These are phyloP conservation scores for Uronychia binucleata DNA, from an alignment of 73 alveolate genomes.

Conservation along the genomic window DNA sequence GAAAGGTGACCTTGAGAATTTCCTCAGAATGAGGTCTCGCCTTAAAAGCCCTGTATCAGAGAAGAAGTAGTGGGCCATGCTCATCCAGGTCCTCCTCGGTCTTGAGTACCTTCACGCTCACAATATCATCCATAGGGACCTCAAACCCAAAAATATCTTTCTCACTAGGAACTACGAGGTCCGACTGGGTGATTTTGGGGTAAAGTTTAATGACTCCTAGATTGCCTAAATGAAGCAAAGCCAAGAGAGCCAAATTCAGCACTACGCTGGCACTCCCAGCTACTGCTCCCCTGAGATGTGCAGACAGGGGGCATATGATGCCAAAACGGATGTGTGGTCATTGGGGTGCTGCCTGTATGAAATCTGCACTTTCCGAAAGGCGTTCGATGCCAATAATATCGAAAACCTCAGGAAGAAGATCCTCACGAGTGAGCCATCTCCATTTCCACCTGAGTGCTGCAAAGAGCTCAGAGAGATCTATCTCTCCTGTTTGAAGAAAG, in stretches of 20 bases:
- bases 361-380: background rate
- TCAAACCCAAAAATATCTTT: conserved; percentile 39
- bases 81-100: conserved; percentile 24
- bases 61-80: conserved; percentile 11
- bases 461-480: background rate
- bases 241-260: background rate
- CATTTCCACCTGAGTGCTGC: background rate
- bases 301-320: background rate
- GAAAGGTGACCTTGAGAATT: conserved; percentile 88
- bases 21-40: conserved; percentile 9
- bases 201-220: background rate
- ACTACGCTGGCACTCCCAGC: background rate
- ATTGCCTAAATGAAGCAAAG: background rate
- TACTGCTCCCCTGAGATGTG: background rate
- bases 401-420: background rate
- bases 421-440: background rate
- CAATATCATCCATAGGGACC: conserved; percentile 36
- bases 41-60: conserved; percentile 4
- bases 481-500: background rate
- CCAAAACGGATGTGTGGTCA: background rate
- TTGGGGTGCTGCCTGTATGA: background rate
- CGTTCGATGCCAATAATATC: background rate
- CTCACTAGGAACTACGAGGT: conserved; percentile 31
- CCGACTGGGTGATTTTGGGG: conserved; percentile 45
- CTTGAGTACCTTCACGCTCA: conserved; percentile 31